Evolutionary conservation across 2,329 filamentous ascomycete genomes (phyloP).

Genomic region (Fusarium vanettenii): DNA sequence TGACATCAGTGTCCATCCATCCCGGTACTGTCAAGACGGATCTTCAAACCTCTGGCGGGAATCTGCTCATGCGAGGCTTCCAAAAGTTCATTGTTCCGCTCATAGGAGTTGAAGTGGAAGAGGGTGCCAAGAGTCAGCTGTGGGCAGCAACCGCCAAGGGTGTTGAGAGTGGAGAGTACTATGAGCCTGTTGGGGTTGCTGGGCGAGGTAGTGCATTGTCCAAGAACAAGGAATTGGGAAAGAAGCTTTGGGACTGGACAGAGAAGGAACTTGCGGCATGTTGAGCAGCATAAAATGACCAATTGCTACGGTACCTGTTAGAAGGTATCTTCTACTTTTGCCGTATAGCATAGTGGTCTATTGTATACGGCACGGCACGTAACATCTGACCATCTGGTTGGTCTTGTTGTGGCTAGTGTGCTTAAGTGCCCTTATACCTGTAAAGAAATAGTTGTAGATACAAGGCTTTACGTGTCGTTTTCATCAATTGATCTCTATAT

Average conservation of each 20-base stretch:
- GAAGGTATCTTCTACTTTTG: too few species aligned
- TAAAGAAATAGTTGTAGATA: not conserved
- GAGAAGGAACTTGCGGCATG: not conserved
- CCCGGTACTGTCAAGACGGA: not conserved
- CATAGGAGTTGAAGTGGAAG: not conserved
- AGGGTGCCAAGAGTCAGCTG: not conserved
- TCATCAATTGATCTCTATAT: too few species aligned
- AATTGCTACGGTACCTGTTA: too few species aligned
- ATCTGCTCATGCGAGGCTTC: not conserved
- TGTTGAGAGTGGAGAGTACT: not conserved
- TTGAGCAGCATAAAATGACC: too few species aligned
- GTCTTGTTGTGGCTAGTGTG: not conserved
- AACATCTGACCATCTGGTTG: not conserved
- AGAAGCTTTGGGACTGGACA: not conserved
- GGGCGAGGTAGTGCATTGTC: not conserved
- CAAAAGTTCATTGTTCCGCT: not conserved
- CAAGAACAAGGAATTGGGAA: not conserved
- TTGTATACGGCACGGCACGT: too few species aligned
- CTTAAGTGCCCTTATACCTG: not conserved
- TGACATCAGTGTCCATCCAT: not conserved
- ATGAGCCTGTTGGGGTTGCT: not conserved
- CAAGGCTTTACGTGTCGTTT: too few species aligned
- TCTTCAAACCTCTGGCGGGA: not conserved
- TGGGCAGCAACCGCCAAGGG: not conserved
- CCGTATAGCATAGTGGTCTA: too few species aligned